These are phyloP conservation scores for Lachnellula willkommii DNA, from an alignment of 2,329 filamentous ascomycete species.

Conservation along the genomic window DNA sequence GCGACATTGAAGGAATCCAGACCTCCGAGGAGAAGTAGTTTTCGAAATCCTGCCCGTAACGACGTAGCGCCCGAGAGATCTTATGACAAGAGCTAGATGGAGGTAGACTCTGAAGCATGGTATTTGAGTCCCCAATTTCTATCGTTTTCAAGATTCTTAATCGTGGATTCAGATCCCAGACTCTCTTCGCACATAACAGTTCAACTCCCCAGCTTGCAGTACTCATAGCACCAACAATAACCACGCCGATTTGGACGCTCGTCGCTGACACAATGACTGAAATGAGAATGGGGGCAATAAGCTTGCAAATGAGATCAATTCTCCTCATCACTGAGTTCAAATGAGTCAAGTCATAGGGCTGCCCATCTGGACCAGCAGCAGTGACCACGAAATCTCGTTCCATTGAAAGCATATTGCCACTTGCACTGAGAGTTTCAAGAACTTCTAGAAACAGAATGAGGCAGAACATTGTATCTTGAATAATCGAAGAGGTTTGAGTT, in stretches of 20 bases:
- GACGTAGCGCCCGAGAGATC: constrained; percentile 6
- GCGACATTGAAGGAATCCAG: constrained; percentile 43
- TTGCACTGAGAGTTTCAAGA: constrained; percentile 38
- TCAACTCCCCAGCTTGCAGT: constrained; percentile 37
- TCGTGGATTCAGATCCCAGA: constrained; percentile 34
- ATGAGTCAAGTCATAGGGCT: constrained; percentile 36
- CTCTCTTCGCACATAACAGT: constrained; percentile 34
- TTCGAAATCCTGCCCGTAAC: constrained; percentile 31
- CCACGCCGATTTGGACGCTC: constrained; percentile 39
- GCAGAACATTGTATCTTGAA: constrained; percentile 30
- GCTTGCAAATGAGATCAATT: constrained; percentile 54
- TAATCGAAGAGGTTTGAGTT: not conserved
- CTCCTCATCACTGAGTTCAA: constrained; percentile 51
- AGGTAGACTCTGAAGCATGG: not conserved
- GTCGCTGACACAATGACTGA: constrained; percentile 42
- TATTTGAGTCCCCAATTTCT: too few species aligned
- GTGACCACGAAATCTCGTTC: constrained; percentile 42
- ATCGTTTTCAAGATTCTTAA: constrained; percentile 28
- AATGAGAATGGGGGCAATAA: constrained; percentile 47
- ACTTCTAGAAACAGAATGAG: constrained; percentile 36
- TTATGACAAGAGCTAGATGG: not conserved
- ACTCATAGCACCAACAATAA: constrained; percentile 43
- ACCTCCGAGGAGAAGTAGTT: constrained; percentile 36
- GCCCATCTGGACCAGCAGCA: constrained; percentile 31
- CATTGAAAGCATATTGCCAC: constrained; percentile 42